These are phyloP conservation scores for Fraxinus ornus DNA, from an alignment of 305 asterid genomes.

Conservation along the genomic window DNA sequence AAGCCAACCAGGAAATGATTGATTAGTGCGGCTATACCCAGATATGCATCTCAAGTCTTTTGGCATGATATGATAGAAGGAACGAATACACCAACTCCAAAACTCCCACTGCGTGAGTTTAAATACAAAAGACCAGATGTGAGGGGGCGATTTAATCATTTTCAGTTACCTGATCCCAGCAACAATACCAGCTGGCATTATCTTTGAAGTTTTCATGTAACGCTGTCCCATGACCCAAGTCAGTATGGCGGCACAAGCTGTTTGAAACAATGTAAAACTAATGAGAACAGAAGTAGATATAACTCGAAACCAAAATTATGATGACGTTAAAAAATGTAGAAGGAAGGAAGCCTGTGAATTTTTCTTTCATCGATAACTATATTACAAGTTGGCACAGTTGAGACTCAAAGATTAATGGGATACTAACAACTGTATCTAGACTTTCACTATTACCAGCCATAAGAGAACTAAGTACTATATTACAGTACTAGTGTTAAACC, in stretches of 20 bases:
- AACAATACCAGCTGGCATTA: conserved; percentile 69
- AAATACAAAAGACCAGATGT: background rate
- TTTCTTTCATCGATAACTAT: background rate
- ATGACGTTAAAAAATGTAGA: background rate
- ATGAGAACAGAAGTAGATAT: background rate
- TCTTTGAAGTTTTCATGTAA: conserved; percentile 54
- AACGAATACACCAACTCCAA: background rate
- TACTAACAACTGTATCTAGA: background rate
- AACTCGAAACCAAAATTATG: background rate
- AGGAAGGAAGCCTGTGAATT: background rate
- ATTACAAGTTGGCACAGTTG: background rate
- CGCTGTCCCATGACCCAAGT: conserved; percentile 60
- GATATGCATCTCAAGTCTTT: background rate
- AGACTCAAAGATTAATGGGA: background rate
- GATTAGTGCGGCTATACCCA: background rate
- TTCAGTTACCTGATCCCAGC: conserved; percentile 59
- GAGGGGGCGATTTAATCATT: background rate
- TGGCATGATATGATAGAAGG: background rate
- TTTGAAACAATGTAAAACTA: background rate
- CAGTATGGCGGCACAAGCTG: conserved; percentile 40
- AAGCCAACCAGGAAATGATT: background rate
- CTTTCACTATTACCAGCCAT: background rate
- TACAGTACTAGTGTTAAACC: background rate
- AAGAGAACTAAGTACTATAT: background rate
- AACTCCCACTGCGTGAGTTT: background rate